Conservation (phyloP, 2,329 filamentous ascomycete species). For the Achaetomium macrosporum region DNA sequence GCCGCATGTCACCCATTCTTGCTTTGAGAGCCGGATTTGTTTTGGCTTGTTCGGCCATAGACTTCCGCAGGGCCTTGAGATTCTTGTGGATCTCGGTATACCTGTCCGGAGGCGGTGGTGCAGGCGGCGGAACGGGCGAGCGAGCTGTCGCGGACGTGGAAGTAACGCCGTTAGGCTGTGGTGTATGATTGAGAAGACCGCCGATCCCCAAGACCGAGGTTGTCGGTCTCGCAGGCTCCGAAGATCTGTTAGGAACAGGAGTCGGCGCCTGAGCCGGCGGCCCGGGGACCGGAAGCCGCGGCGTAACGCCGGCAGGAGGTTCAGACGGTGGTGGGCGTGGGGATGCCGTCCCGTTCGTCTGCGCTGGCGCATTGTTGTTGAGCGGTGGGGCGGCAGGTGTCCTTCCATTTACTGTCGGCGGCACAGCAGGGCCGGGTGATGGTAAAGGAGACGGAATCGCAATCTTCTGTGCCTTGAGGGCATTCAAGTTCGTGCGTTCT, state of each 20-base stretch:
- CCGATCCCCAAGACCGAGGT: slow-evolving; percentile 7
- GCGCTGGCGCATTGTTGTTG: background rate
- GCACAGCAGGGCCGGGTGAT: slow-evolving; percentile 17
- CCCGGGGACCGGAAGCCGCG: background rate
- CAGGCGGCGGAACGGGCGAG: background rate
- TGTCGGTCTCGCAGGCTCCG: slow-evolving; percentile 5
- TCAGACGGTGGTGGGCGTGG: background rate
- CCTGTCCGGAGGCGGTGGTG: slow-evolving; percentile 34
- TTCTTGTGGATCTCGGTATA: slow-evolving; percentile 58
- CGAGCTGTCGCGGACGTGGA: slow-evolving; percentile 3
- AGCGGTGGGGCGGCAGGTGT: background rate
- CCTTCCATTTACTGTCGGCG: slow-evolving; percentile 9
- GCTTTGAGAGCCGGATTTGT: slow-evolving; percentile 54
- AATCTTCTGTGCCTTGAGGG: slow-evolving; percentile 30
- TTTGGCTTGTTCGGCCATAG: slow-evolving; percentile 48
- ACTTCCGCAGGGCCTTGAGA: slow-evolving; percentile 52
- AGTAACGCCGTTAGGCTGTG: slow-evolving; percentile 8
- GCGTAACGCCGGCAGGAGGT: background rate
- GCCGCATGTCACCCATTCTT: slow-evolving; percentile 64
- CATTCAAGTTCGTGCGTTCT: slow-evolving; percentile 26
- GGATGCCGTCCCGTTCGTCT: slow-evolving; percentile 1
- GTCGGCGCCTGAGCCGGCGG: slow-evolving; percentile 4
- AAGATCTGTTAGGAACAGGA: background rate
- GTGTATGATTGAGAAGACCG: slow-evolving; percentile 9
- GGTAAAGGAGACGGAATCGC: slow-evolving; percentile 23